Percentiles rank a stretch among this genome's conserved stretches.
These are phyloP conservation scores for Umbilicus rupestris DNA, from an alignment of 164 flowering plant species.

Conservation along the genomic window DNA sequence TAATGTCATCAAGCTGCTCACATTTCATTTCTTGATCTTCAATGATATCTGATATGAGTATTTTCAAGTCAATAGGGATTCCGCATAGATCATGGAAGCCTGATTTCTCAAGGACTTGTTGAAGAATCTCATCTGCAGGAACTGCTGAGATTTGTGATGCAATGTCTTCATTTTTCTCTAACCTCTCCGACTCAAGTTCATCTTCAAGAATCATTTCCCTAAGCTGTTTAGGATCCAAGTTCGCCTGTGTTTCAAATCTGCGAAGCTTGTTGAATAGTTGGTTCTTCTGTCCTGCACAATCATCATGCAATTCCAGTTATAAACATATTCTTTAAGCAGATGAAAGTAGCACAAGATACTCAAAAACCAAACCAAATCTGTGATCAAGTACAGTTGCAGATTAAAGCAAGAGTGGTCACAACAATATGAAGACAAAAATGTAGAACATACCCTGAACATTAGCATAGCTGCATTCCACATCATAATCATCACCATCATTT, in stretches of 20 bases:
- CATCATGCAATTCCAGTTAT: background rate
- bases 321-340: background rate
- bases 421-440: no score
- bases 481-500: background rate
- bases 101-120: conserved; percentile 20
- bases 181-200: conserved; percentile 7
- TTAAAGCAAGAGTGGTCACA: no score
- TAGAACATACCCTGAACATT: background rate
- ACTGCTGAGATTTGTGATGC: conserved; percentile 7
- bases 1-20: conserved; percentile 11
- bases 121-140: conserved; percentile 12
- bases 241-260: conserved; percentile 60
- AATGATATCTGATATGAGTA: conserved; percentile 44
- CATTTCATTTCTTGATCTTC: conserved; percentile 32
- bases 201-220: conserved; percentile 47
- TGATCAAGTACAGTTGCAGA: no score
- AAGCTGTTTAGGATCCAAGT: conserved; percentile 61
- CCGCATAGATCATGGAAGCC: conserved; percentile 7
- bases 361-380: no score
- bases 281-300: conserved; percentile 51
- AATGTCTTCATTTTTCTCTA: conserved; percentile 12
- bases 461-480: background rate
- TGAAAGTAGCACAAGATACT: no score
- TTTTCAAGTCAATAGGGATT: conserved; percentile 40
- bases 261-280: conserved; percentile 53